phyloP scores from a whole-genome alignment of 805 yeast species.

The Yarrowia sp. region DNA sequence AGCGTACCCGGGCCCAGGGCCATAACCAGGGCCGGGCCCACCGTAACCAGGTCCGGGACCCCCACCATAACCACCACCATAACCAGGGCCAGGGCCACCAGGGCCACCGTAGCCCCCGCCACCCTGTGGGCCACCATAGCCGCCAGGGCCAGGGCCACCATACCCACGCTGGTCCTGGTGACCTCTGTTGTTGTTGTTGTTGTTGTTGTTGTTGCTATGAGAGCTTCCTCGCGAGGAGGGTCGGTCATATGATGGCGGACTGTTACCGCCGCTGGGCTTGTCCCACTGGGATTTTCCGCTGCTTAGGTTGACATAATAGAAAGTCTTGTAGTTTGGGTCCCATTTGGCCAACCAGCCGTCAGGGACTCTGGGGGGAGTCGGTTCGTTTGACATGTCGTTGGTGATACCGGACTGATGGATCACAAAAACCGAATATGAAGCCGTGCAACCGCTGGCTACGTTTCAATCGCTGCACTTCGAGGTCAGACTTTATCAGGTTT shows the following conservation, averaged over 20 bases:
- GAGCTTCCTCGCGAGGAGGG: conserved; percentile 31
- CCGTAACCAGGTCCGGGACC: conserved; percentile 30
- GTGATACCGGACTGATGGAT: not conserved
- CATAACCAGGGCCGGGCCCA: conserved; percentile 8
- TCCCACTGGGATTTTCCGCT: conserved; percentile 90
- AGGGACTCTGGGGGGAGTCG: conserved; percentile 34
- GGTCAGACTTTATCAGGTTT: conserved; percentile 5
- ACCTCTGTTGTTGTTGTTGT: conserved; percentile 30
- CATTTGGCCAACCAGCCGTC: conserved; percentile 41
- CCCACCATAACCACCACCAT: conserved; percentile 25
- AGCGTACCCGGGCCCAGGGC: conserved; percentile 30
- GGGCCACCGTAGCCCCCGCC: no score
- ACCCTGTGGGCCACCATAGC: no score
- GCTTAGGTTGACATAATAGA: conserved; percentile 74
- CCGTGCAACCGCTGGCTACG: not conserved
- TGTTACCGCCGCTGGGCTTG: conserved; percentile 47
- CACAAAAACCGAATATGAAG: not conserved
- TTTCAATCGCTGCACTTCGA: not conserved
- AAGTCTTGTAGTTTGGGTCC: conserved; percentile 52
- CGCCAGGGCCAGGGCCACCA: conserved; percentile 22
- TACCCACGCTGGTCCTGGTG: conserved; percentile 36
- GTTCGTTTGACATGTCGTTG: conserved; percentile 26
- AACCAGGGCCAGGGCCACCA: conserved; percentile 24
- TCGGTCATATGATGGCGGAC: conserved; percentile 30
- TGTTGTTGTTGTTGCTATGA: conserved; percentile 29